Conservation (phyloP, 495 filamentous ascomycete genomes). For the Trichocladium uniseriatum region DNA sequence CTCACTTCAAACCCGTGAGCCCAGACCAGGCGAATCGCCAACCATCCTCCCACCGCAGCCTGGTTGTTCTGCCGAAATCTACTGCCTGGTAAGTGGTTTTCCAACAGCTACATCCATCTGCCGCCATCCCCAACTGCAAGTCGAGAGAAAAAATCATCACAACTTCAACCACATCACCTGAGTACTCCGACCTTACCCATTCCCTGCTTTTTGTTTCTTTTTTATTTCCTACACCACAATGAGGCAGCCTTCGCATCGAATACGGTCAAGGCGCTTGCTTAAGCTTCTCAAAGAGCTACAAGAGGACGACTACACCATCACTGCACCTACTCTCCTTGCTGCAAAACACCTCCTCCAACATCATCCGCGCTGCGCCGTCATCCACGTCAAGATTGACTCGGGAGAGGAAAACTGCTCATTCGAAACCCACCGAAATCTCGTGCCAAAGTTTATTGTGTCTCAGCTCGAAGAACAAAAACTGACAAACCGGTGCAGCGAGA, state of each 20-base stretch:
- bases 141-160: neutral
- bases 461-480: slow-evolving; percentile 31
- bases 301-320: slow-evolving; percentile 3
- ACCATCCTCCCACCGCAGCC: neutral
- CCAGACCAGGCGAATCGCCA: neutral
- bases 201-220: neutral
- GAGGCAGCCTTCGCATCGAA: neutral
- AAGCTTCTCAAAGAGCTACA: slow-evolving; percentile 9
- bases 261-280: slow-evolving; percentile 6
- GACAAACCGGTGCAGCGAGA: slow-evolving; percentile 16
- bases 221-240: neutral
- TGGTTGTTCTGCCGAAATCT: neutral
- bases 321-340: slow-evolving; percentile 7
- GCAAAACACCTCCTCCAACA: slow-evolving; percentile 14
- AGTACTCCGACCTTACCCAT: neutral
- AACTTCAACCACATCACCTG: neutral
- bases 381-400: slow-evolving; percentile 9
- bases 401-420: neutral
- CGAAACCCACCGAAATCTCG: neutral
- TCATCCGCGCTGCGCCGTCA: slow-evolving; percentile 3
- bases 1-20: too few species aligned
- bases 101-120: too few species aligned
- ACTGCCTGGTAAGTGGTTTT: neutral
- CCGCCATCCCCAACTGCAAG: too few species aligned
- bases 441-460: slow-evolving; percentile 27